Base-by-base conservation (phyloP, 2,329 filamentous ascomycete species). In the Diaporthe ilicicola region DNA sequence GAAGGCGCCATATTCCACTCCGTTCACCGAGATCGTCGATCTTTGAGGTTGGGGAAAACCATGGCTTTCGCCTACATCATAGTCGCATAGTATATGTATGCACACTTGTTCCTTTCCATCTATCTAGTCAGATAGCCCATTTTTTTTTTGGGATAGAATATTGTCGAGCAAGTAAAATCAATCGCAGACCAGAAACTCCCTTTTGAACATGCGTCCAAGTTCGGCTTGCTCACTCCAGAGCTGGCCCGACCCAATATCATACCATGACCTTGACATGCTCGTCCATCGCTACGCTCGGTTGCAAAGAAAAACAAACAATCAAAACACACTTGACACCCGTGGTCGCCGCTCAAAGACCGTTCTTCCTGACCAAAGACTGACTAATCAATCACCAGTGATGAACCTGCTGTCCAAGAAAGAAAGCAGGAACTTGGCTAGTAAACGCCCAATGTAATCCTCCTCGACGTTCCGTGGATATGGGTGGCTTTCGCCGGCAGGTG, bases 11-110 rank as follows among this genome's bases (percentile, higher is more conserved):
- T 94, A 95, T 95, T 95, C 93, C 93, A 91, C 87, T 84, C 91
- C 90, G 89, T 94, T 94, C 90, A 89, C 93, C 90, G 89, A 96
- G 93, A 90, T 92, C 94, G 91, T 97, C 86, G 94, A 92, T 91
- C 89, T 77, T 85, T 97, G 93, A 95, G 89, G 93, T 91, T 92
- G 90, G 91, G 93, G 93, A 91, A 89, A 95, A 95, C 92, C 93
- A 95, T 95, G 89, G 89, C 86, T 75, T 69, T 71, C 83, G 87
- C 87, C 90, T 90, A 94, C 90, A 94, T 91, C 46, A 62, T n/a
- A 13, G 19, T 34, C n/a, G 22, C 48, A 50, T 15, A 39, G 22
- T 39, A 56, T 67, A 39, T 34, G 22, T 39, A 56, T 67, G 51
- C 48, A 51, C 19, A 34, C 65, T 67, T 48, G 3, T 62, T 17